Evolutionary conservation across 805 yeast species (phyloP).

Genomic region (Ogataea saltuana): DNA sequence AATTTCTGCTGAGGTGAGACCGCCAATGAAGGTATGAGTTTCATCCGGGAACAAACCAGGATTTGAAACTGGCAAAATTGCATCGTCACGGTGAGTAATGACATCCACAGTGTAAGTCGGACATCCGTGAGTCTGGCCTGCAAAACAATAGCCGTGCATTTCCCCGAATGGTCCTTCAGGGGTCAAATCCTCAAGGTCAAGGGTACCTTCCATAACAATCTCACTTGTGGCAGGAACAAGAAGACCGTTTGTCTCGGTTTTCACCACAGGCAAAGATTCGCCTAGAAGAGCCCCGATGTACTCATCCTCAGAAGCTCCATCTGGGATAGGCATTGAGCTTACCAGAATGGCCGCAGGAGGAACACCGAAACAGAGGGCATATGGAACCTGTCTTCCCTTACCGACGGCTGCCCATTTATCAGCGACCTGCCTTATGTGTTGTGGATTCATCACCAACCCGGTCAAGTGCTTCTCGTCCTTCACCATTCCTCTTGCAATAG

Average conservation of each 20-base stretch:
- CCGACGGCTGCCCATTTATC: constrained; percentile 28
- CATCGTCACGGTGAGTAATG: constrained; percentile 28
- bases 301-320: constrained; percentile 26
- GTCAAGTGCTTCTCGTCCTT: constrained; percentile 26
- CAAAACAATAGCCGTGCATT: constrained; percentile 34
- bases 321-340: constrained; percentile 31
- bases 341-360: constrained; percentile 35
- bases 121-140: constrained; percentile 28
- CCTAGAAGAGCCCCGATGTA: constrained; percentile 32
- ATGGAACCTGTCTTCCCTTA: constrained; percentile 28
- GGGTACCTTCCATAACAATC: constrained; percentile 31
- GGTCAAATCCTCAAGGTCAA: constrained; percentile 19
- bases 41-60: constrained; percentile 34
- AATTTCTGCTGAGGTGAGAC: constrained; percentile 25
- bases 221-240: constrained; percentile 30
- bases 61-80: constrained; percentile 31
- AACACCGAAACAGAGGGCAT: constrained; percentile 31
- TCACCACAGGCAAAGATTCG: constrained; percentile 29
- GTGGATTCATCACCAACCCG: constrained; percentile 32
- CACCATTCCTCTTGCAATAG: constrained; percentile 33
- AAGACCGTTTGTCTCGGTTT: constrained; percentile 28
- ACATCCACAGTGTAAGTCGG: constrained; percentile 29
- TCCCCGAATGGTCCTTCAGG: constrained; percentile 36
- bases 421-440: constrained; percentile 30
- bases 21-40: constrained; percentile 33